Base-by-base conservation (phyloP, 2,329 filamentous ascomycete genomes). In the Stemphylium beticola region DNA sequence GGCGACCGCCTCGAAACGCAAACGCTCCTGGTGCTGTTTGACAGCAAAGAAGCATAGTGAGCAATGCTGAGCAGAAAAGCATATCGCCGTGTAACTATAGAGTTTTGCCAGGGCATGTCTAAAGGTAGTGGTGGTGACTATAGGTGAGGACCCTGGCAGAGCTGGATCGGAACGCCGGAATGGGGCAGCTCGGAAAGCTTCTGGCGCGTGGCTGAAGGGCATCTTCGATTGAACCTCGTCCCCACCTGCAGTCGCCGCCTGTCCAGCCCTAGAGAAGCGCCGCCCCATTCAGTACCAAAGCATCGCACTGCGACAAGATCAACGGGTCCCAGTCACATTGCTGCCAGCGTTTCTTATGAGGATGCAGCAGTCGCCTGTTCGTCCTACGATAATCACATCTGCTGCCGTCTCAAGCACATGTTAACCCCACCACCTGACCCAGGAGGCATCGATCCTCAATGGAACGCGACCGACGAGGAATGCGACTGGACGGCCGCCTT, bases 171-270 rank as follows among this genome's bases (percentile, higher is more conserved):
- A 43, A 38, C 5, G 3, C 32, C 29, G 49, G 38, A 37, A 33
- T 29, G n/a, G 11, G 18, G 51, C 33, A 42, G 46, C 44, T 54
- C 46, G 46, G 29, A 32, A 33, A 15, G 8, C 18, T 37, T 26
- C 37, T 48, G 26, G 36, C 36, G 46, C 24, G 14, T 34, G 43
- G 31, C 42, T 47, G 42, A 34, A 47, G n/a, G 24, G 22, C 43
- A 41, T 53, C 49, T 41, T 40, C 36, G 49, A 53, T 50, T 22
- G 45, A 15, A 29, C 36, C 45, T 24, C 22, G 39, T 50, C 38
- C 36, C 36, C 42, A 41, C 39, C n/a, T 15, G 12, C 20, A 44
- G 20, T 85, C 2, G 76, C 81, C 46, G 0, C 66, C 80, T 0
- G 65, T 29, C 4, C 18, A 33, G 43, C 39, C 53, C 53, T 49